These are phyloP conservation scores for Pseudogymnoascus destructans DNA, from an alignment of 2,329 filamentous ascomycete genomes.

Conservation along the genomic window DNA sequence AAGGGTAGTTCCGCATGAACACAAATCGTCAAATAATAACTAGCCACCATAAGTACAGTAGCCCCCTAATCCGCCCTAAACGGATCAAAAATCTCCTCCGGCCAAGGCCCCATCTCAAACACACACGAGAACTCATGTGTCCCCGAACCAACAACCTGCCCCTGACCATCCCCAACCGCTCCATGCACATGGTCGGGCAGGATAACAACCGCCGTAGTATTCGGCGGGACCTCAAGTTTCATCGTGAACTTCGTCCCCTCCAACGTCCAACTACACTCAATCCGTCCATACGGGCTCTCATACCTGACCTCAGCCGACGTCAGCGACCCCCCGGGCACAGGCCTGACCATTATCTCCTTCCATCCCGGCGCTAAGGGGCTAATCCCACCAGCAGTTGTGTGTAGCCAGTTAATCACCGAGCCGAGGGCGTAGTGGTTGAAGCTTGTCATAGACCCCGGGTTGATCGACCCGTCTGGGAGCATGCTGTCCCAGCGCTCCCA, in stretches of 20 bases:
- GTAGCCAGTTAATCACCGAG: slow-evolving; percentile 27
- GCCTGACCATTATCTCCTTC: slow-evolving; percentile 22
- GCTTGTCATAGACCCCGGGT: slow-evolving; percentile 27
- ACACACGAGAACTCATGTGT: slow-evolving; percentile 8
- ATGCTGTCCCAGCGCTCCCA: slow-evolving; percentile 31
- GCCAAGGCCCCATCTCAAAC: slow-evolving; percentile 4
- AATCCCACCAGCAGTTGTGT: slow-evolving; percentile 27
- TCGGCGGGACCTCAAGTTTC: slow-evolving; percentile 17
- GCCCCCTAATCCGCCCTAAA: neutral
- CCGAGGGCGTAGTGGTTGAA: slow-evolving; percentile 29
- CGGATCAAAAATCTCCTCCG: slow-evolving; percentile 4
- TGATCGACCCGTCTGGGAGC: slow-evolving; percentile 25
- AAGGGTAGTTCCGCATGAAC: too few relatives aligned
- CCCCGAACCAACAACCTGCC: slow-evolving; percentile 9
- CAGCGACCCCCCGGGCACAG: slow-evolving; percentile 25
- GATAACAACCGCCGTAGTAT: slow-evolving; percentile 15
- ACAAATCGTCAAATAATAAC: neutral
- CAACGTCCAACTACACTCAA: slow-evolving; percentile 18
- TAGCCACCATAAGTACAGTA: neutral
- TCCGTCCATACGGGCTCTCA: slow-evolving; percentile 23
- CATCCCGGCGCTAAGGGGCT: slow-evolving; percentile 22
- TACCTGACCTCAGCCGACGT: slow-evolving; percentile 22
- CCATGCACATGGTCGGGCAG: slow-evolving; percentile 9
- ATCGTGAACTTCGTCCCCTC: slow-evolving; percentile 13
- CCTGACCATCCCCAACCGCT: neutral